A percentile compares a stretch with the other conserved stretches of the same genome.
Evolutionary conservation across 306 rosid genomes (phyloP).

Genomic region (Sesbania bispinosa): DNA sequence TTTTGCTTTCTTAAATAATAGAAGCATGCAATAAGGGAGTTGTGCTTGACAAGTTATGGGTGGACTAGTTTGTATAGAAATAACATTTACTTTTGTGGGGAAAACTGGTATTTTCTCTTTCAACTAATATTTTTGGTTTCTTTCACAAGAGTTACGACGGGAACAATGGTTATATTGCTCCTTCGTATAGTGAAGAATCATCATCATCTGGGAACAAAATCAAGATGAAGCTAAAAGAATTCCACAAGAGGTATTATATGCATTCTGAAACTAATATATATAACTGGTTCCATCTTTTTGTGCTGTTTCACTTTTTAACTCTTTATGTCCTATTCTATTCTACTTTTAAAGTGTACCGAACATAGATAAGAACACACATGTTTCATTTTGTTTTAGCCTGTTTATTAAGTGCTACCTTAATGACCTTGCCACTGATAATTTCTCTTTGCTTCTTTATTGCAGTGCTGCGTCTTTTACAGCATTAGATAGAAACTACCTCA

Average conservation of each 20-base stretch:
- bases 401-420: not conserved
- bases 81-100: no score
- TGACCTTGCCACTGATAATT: constrained; percentile 4
- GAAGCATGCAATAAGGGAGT: not conserved
- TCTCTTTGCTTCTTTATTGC: constrained; percentile 34
- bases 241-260: constrained; percentile 67
- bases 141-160: constrained; percentile 48
- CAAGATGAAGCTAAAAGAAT: constrained; percentile 92
- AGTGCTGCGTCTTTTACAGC: constrained; percentile 88
- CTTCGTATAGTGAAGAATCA: constrained; percentile 65
- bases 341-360: not conserved
- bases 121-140: constrained; percentile 17
- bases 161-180: constrained; percentile 70
- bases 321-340: not conserved
- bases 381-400: not conserved
- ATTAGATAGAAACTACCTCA: constrained; percentile 84
- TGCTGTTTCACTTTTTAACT: not conserved
- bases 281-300: no score
- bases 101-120: no score
- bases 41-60: not conserved
- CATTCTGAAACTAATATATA: no score
- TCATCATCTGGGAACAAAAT: constrained; percentile 76
- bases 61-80: not conserved
- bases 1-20: not conserved
- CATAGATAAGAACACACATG: not conserved